phyloP scores from a whole-genome alignment of 345 rosid genomes.

The Euphorbia pulcherrima region DNA sequence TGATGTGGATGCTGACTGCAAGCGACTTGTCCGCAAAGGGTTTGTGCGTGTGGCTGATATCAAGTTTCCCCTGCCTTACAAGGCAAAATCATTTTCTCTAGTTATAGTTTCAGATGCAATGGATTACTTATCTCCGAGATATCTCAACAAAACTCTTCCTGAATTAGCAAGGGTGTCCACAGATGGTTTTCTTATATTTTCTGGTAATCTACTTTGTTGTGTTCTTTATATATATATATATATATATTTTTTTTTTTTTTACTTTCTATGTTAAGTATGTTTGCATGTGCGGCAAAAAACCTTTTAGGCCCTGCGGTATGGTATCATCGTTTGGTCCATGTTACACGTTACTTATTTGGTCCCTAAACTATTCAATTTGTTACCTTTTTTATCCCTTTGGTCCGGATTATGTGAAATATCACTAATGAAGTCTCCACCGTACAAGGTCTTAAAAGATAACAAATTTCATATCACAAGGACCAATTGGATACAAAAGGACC shows the following conservation, averaged over 20 bases:
- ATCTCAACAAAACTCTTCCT: conserved; percentile 86
- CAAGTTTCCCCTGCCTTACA: conserved; percentile 82
- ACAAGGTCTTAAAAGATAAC: too few relatives aligned
- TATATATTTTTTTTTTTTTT: background rate
- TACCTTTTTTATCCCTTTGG: too few relatives aligned
- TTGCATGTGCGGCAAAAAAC: too few relatives aligned
- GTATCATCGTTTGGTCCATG: too few relatives aligned
- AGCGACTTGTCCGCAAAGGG: conserved; percentile 73
- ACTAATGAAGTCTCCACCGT: too few relatives aligned
- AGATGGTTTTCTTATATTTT: conserved; percentile 65
- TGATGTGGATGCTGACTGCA: conserved; percentile 83
- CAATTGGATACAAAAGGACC: too few relatives aligned
- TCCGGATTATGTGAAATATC: too few relatives aligned
- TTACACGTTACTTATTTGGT: too few relatives aligned
- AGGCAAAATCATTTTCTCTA: conserved; percentile 86
- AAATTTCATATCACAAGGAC: too few relatives aligned
- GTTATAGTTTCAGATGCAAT: conserved; percentile 90
- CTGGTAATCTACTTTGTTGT: conserved; percentile 48
- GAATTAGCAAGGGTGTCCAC: conserved; percentile 86
- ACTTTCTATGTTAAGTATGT: background rate
- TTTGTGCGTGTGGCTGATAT: conserved; percentile 89
- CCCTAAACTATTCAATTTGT: too few relatives aligned
- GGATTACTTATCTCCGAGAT: conserved; percentile 88
- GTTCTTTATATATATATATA: too few relatives aligned
- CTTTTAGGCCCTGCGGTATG: too few relatives aligned